Base-by-base conservation (phyloP, 2,329 filamentous ascomycete genomes). In the Fusarium clavum region DNA sequence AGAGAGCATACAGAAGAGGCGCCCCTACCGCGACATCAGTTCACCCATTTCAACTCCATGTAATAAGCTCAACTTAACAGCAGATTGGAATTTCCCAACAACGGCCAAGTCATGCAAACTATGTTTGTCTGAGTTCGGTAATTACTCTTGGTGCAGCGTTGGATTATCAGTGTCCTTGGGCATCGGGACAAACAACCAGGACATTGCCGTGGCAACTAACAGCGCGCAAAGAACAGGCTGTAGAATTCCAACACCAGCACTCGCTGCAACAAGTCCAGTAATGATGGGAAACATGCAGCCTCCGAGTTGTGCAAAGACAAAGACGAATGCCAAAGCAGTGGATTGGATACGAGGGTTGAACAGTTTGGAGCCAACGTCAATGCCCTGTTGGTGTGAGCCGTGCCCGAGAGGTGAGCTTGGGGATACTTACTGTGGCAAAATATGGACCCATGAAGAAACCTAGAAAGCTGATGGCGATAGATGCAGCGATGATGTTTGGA, bases 381-480 rank as follows among this genome's bases (percentile, higher is more conserved):
- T 85, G 4, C 84, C 85, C 84, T 87, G 25, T 0, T 4, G 2
- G 4, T 13, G 8, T 72, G 10, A 76, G 58, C 2, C 12, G 2
- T 1, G 9, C 7, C 7, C 18, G 25, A 6, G 1, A 6, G 11
- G 8, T 14, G 2, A 6, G 13, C 9, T 2, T 27, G 13, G 2
- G 1, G 0, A 5, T 14, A 76, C 82, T 67, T 63, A 86, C 87
- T 0, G 86, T 85, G 2, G 87, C 85, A 66, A 90, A 90, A 24
- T 88, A 82, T 0, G 87, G 87, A 0, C 87, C 88, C 2, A 83
- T 84, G 64, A 89, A 87, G 75, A 90, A 87, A 0, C 87, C 87
- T 4, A 89, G 73, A 0, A 88, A 72, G 57, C 83, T 86, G 59
- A 89, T 82, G 0, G 85, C 83, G 0, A 88, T 83, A 0, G 86